Evolutionary conservation across 2,329 filamentous ascomycete species (phyloP).

Genomic region (Tolypocladium amazonense): DNA sequence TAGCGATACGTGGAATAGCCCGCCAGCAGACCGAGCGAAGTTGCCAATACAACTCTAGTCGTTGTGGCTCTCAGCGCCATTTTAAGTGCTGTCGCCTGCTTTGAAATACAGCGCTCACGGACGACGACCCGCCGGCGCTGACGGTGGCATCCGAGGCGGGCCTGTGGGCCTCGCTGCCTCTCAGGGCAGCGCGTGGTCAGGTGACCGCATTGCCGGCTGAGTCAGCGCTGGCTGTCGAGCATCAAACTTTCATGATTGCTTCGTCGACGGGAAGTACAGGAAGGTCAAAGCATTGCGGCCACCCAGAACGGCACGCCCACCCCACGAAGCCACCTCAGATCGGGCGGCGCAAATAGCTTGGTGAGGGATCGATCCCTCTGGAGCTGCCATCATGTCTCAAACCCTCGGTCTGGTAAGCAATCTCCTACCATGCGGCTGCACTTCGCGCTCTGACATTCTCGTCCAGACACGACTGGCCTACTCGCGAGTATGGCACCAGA

Average conservation of each 20-base stretch:
- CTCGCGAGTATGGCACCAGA: slow-evolving; percentile 86
- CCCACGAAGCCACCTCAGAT: not conserved
- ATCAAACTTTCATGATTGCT: slow-evolving; percentile 1
- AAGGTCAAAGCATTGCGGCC: not conserved
- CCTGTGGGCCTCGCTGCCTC: not conserved
- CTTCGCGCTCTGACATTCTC: not conserved
- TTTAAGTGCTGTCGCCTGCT: slow-evolving; percentile 14
- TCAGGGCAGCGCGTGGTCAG: not conserved
- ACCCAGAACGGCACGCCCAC: not conserved
- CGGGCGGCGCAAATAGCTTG: not conserved
- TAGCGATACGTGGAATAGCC: slow-evolving; percentile 18
- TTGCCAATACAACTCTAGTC: slow-evolving; percentile 12
- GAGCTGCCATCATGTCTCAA: slow-evolving; percentile 57
- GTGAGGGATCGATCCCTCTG: slow-evolving; percentile 9
- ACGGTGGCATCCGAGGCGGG: not conserved
- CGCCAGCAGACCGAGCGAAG: slow-evolving; percentile 16
- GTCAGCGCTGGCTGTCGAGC: not conserved
- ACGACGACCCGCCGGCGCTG: not conserved
- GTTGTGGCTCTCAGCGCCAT: slow-evolving; percentile 17
- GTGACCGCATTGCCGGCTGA: not conserved
- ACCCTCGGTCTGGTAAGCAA: slow-evolving; percentile 58
- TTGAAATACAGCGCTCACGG: slow-evolving; percentile 18
- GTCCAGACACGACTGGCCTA: slow-evolving; percentile 86
- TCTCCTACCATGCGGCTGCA: not conserved
- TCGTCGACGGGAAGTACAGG: not conserved